A percentile compares a stretch with the other conserved stretches of the same genome.
These are phyloP conservation scores for Lasiosphaeriaceae sp. DNA, from an alignment of 495 filamentous ascomycete species.

Conservation along the genomic window DNA sequence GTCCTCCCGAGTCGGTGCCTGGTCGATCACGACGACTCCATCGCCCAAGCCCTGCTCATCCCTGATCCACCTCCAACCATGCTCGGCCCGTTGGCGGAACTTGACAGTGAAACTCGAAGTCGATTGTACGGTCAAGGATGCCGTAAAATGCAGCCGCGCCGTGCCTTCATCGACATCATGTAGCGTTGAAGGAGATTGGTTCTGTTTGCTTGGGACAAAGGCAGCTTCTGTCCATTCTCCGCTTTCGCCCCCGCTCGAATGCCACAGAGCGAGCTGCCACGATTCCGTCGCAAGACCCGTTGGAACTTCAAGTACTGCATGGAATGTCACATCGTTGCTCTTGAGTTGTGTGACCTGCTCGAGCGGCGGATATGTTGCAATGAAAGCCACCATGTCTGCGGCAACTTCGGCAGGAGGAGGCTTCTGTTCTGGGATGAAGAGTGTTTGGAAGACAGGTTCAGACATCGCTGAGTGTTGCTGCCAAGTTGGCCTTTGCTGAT, in stretches of 20 bases:
- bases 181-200: conserved; percentile 31
- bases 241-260: conserved; percentile 48
- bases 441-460: conserved; percentile 16
- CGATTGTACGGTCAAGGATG: conserved; percentile 36
- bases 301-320: conserved; percentile 68
- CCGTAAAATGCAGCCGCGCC: conserved; percentile 43
- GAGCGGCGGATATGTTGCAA: conserved; percentile 59
- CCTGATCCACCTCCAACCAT: conserved; percentile 74
- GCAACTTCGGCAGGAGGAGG: conserved; percentile 1
- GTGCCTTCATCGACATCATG: conserved; percentile 30
- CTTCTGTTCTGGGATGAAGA: conserved; percentile 20
- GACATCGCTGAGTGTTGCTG: not conserved
- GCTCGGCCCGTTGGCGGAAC: conserved; percentile 52
- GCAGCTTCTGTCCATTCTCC: conserved; percentile 45
- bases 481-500: no score
- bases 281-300: conserved; percentile 47
- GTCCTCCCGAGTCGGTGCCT: conserved; percentile 13
- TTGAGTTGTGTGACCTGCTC: conserved; percentile 62
- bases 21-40: conserved; percentile 57
- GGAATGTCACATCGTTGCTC: conserved; percentile 53
- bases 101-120: conserved; percentile 70
- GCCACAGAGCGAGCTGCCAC: conserved; percentile 78
- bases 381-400: conserved; percentile 24
- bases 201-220: conserved; percentile 37
- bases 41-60: conserved; percentile 57